Conservation (phyloP, 2,329 filamentous ascomycete species). For the Phaeosphaeriaceae sp. region DNA sequence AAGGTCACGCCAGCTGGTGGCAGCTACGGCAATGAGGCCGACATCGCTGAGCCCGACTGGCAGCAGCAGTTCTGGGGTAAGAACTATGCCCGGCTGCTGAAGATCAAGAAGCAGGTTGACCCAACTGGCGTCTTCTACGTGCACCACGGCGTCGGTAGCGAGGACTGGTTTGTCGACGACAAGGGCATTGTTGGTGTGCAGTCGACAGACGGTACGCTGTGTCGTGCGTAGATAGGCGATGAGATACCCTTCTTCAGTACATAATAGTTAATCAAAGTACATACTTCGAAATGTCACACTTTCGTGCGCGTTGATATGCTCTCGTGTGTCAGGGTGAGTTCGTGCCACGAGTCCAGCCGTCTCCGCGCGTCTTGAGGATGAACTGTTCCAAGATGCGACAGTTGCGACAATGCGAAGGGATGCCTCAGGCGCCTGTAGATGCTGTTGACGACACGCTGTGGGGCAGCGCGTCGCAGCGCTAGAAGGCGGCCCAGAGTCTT, state of each 20-base stretch:
- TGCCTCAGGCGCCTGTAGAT: not conserved
- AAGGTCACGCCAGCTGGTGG: slow-evolving; percentile 34
- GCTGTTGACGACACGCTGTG: not conserved
- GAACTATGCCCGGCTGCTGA: slow-evolving; percentile 34
- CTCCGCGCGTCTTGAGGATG: not conserved
- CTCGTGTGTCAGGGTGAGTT: not conserved
- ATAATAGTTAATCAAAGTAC: slow-evolving; percentile 1
- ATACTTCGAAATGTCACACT: not conserved
- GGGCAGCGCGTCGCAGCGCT: not conserved
- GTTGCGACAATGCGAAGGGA: not conserved
- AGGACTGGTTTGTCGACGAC: slow-evolving; percentile 38
- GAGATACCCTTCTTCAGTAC: slow-evolving; percentile 3
- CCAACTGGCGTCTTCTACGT: slow-evolving; percentile 43
- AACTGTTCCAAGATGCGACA: not conserved
- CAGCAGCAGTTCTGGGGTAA: slow-evolving; percentile 51
- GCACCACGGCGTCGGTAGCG: slow-evolving; percentile 39
- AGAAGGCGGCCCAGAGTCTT: not conserved
- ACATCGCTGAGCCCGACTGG: slow-evolving; percentile 50
- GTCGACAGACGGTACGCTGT: slow-evolving; percentile 39
- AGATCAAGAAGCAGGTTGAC: slow-evolving; percentile 40
- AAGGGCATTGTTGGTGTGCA: slow-evolving; percentile 37
- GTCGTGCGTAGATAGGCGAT: slow-evolving; percentile 21
- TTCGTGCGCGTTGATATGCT: not conserved
- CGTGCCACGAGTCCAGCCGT: not conserved
- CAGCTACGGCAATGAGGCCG: slow-evolving; percentile 50